Base-by-base conservation (phyloP, 164 flowering plant species). In the Santalum album region DNA sequence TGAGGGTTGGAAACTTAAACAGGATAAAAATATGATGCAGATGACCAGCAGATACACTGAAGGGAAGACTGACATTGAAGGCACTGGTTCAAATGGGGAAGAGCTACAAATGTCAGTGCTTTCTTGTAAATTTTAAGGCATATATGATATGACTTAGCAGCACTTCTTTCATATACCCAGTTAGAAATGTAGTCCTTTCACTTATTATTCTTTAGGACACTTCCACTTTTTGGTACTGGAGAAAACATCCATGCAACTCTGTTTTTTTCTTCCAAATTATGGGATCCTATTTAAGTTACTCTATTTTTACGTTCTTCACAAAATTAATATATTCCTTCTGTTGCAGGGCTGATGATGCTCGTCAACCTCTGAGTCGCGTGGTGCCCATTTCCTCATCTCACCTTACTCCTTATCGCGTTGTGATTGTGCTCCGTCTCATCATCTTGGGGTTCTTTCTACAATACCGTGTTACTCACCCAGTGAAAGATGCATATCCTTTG, bases 71-170 rank as follows among this genome's bases (percentile, higher is more conserved):
- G 94, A 94, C 51, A 62, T 79, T 51, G 99, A 94, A 71, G 96
- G 99, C 66, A 86, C 96, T 54, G 99, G 97, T 57, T 94, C 99
- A 12, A 94, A 94, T 75, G 97, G 90, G 25, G 99, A 90, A 73
- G 97, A 83, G 60, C 69, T 90, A n/a, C 99, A 80, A 75, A 83
- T 89, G 99, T 92, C 63, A 72, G 82, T 50, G 49, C 42, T 34
- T 15, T 25, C 9, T 23, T 51, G 9, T 23, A 14, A 16, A 3
- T 4, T 4, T 4, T 14, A 43, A 43, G 5, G 14, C 3, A 16
- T 4, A 16, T 43, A 5, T 43, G 14, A 43, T 16, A 43, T 43
- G 14, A 43, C 15, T 43, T 43, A 9, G n/a, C n/a, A n/a, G n/a
- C n/a, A n/a, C n/a, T n/a, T n/a, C n/a, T n/a, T n/a, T n/a, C n/a